phyloP scores from a whole-genome alignment of 805 yeast genomes.

The Candida easanensis region DNA sequence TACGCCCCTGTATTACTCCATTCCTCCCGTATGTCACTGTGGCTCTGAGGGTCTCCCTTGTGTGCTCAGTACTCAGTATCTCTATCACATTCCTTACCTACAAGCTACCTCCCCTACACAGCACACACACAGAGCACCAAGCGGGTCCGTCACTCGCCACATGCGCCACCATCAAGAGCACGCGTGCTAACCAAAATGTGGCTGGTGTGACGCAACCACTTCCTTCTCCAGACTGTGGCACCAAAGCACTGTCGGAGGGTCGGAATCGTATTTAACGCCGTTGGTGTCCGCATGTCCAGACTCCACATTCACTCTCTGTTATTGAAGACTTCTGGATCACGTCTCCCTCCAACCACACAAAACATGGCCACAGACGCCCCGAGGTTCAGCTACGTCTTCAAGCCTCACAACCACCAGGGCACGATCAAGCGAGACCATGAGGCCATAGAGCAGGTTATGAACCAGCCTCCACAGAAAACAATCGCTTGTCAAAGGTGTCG shows the following conservation, averaged over 20 bases:
- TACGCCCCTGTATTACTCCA: neutral
- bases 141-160: neutral
- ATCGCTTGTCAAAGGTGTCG: constrained; percentile 30
- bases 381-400: constrained; percentile 14
- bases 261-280: neutral
- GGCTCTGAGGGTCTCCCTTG: neutral
- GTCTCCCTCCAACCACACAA: neutral
- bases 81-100: no score
- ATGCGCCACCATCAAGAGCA: neutral
- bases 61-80: no score
- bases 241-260: neutral
- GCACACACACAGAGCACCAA: neutral
- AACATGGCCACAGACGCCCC: constrained; percentile 3
- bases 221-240: neutral
- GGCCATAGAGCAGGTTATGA: constrained; percentile 5
- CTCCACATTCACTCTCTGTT: neutral
- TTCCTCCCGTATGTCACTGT: neutral
- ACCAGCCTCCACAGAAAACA: constrained; percentile 16
- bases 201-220: neutral
- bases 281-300: neutral
- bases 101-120: no score
- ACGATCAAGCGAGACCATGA: constrained; percentile 7
- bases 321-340: neutral
- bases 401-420: constrained; percentile 18
- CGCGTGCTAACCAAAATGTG: neutral